phyloP scores from a whole-genome alignment of 768 basidiomycete genomes.

The Mycena leptocephala region DNA sequence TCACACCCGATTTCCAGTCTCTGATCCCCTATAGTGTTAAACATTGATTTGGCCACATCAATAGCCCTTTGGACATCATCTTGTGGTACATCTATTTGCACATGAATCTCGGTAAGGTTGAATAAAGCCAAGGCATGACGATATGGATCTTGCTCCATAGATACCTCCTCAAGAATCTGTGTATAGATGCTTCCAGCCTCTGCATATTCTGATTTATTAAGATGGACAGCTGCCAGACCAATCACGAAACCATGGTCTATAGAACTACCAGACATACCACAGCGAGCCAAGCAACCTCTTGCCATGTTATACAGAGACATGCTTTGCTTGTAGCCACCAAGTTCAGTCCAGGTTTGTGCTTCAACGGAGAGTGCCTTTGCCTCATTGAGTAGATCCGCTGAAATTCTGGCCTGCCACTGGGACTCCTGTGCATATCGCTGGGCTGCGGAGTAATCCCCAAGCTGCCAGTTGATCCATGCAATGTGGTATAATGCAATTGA shows the following conservation, averaged over 20 bases:
- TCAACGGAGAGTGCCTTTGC: not conserved
- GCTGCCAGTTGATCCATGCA: not conserved
- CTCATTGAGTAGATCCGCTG: not conserved
- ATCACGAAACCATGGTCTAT: not conserved
- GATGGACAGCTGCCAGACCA: not conserved
- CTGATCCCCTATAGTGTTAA: too few species aligned
- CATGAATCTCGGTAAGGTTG: too few species aligned
- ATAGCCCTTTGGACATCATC: too few species aligned
- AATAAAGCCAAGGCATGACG: too few species aligned
- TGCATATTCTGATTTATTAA: not conserved
- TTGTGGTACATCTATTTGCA: too few species aligned
- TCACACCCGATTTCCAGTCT: too few species aligned
- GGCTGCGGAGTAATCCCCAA: not conserved
- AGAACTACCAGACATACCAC: not conserved
- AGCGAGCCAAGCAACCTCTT: not conserved
- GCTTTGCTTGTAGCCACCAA: not conserved
- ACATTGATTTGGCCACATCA: too few species aligned
- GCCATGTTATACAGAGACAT: not conserved
- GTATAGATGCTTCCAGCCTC: too few species aligned
- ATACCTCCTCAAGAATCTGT: too few species aligned
- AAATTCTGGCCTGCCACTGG: not conserved
- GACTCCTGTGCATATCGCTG: not conserved
- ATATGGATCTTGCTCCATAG: too few species aligned
- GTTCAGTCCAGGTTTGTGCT: not conserved
- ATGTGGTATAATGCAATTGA: not conserved